Conservation (phyloP, 2,329 filamentous ascomycete genomes). For the Fusarium illudens region DNA sequence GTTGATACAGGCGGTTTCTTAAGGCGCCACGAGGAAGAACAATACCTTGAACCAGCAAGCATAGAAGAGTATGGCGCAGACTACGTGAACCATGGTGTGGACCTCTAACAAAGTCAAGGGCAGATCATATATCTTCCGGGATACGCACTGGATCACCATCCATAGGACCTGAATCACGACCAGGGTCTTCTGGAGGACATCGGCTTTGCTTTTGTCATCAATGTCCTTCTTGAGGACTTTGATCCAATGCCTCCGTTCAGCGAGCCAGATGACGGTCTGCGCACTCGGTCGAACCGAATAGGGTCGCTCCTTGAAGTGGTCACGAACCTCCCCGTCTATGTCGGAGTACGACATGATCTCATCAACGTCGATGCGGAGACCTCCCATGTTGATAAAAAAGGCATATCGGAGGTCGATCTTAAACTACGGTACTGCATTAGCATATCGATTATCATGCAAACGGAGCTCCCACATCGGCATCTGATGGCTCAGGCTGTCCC, state of each 20-base stretch:
- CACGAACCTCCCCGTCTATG: background rate
- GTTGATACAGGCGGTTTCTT: background rate
- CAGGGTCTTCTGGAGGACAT: slow-evolving; percentile 47
- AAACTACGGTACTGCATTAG: background rate
- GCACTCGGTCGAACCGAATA: slow-evolving; percentile 6
- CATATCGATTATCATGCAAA: background rate
- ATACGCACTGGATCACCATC: slow-evolving; percentile 49
- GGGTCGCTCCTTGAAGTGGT: background rate
- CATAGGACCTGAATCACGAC: slow-evolving; percentile 50
- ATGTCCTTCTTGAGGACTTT: slow-evolving; percentile 32
- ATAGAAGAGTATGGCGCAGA: slow-evolving; percentile 31
- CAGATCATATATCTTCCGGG: slow-evolving; percentile 43
- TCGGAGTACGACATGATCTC: slow-evolving; percentile 5
- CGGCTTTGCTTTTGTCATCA: slow-evolving; percentile 50
- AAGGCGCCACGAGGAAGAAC: background rate
- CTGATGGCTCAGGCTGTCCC: background rate
- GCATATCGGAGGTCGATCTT: slow-evolving; percentile 32
- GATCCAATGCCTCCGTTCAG: slow-evolving; percentile 16
- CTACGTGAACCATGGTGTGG: slow-evolving; percentile 36
- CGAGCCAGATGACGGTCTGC: slow-evolving; percentile 2
- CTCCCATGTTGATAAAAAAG: slow-evolving; percentile 46
- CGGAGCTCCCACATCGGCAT: background rate
- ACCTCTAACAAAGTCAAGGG: slow-evolving; percentile 51
- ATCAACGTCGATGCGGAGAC: slow-evolving; percentile 33
- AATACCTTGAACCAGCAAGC: slow-evolving; percentile 34